Evolutionary conservation across 345 rosid species (phyloP), one percentile per base, ranked within the genome.

Genomic region (Hevea brasiliensis): DNA sequence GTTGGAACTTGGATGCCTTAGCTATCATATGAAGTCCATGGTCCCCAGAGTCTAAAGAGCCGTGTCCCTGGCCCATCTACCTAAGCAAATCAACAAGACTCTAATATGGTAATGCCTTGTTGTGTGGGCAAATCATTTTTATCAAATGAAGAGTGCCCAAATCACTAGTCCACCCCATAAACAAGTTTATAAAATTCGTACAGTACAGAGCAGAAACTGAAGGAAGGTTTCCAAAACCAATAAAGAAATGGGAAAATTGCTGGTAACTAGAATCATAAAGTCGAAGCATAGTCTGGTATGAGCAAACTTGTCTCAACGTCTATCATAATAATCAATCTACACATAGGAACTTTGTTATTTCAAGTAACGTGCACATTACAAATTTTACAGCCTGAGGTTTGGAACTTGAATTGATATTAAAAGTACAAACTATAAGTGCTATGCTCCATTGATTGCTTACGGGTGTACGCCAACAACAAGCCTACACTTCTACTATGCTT

Each of bases 181-280:
- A 26, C 35, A 58, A 44, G 37, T 11, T 8, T 10, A 8, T 17
- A 40, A 58, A 67, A 60, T 71, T 20, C 18, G 48, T 71, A 47
- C 61, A 35, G 27, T 51, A 60, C 79, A 77, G 37, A 32, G 37
- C 37, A 32, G 80, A 72, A 78, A 62, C 75, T 81, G 86, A 83
- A 87, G 84, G 88, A n/a, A n/a, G n/a, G n/a, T n/a, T n/a, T n/a
- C n/a, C 21, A 0, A 60, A 48, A 20, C 20, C 7, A 62, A 3
- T 13, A 40, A 24, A 41, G 6, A 26, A 14, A 70, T 3, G 8
- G 63, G 3, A 57, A 41, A 40, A 13, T n/a, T 12, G 32, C 14
- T 51, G 21, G 55, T 24, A 63, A 60, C 8, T n/a, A 35, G 11
- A n/a, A 15, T 55, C 32, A 51, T 56, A 24, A 71, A 47, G 24